A percentile compares a stretch with the other conserved stretches of the same genome.
These are phyloP conservation scores for Rhizopus delemar DNA, from an alignment of 371 early-diverging fungal genomes.

Conservation along the genomic window DNA sequence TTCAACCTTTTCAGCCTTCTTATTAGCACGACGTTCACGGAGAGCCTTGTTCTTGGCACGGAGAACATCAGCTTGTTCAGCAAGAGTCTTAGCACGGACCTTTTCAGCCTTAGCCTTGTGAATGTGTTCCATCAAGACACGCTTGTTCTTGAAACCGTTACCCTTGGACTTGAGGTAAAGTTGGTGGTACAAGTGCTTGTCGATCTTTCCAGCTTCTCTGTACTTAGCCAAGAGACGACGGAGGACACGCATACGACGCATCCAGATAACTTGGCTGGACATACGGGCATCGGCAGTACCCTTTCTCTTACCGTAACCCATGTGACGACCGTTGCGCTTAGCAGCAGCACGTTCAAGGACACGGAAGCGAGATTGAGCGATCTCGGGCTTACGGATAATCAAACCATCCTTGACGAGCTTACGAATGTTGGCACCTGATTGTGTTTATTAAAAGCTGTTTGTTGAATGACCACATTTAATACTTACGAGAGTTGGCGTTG, in stretches of 20 bases:
- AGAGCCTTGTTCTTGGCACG: conserved; percentile 96
- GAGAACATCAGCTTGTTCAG: conserved; percentile 98
- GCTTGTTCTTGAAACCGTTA: conserved; percentile 99
- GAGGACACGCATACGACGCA: conserved; percentile 98
- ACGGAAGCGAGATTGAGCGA: conserved; percentile 94
- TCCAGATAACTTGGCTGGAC: conserved; percentile 97
- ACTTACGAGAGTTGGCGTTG: conserved; percentile 92
- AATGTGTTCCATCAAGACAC: conserved; percentile 99
- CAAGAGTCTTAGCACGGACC: conserved; percentile 90
- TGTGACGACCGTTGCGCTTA: conserved; percentile 99
- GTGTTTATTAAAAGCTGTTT: not conserved
- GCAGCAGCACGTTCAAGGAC: conserved; percentile 92
- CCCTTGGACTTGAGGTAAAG: conserved; percentile 99
- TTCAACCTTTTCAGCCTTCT: conserved; percentile 73
- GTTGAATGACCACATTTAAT: conserved; percentile 4
- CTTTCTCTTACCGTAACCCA: conserved; percentile 97
- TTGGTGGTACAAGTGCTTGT: conserved; percentile 97
- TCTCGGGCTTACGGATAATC: conserved; percentile 96
- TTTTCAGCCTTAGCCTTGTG: conserved; percentile 99
- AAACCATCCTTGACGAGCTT: conserved; percentile 98
- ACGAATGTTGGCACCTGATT: conserved; percentile 89
- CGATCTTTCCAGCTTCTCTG: conserved; percentile 97
- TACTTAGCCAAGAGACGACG: conserved; percentile 98
- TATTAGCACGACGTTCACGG: conserved; percentile 90
- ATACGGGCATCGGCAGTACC: conserved; percentile 99